Evolutionary conservation across 805 yeast genomes (phyloP).

Genomic region (Ogataea dorogensis): DNA sequence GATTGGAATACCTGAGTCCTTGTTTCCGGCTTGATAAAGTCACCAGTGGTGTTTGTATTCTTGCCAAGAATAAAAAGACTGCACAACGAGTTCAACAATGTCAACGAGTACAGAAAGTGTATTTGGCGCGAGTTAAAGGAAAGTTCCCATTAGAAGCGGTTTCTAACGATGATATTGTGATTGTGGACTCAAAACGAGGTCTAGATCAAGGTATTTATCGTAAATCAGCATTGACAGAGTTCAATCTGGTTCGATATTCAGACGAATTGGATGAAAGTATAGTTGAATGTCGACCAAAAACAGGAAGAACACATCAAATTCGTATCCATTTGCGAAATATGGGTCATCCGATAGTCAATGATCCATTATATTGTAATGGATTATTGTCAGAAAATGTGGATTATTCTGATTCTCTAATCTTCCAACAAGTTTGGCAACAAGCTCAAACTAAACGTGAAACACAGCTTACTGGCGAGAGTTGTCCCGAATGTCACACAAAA

Average conservation of each 20-base stretch:
- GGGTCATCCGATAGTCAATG: conserved; percentile 38
- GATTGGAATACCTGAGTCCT: conserved; percentile 27
- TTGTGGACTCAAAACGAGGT: conserved; percentile 32
- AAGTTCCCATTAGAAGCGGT: conserved; percentile 38
- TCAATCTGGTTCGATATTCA: conserved; percentile 32
- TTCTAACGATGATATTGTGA: conserved; percentile 39
- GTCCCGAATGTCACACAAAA: conserved; percentile 37
- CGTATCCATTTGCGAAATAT: conserved; percentile 52
- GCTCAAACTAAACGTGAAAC: conserved; percentile 17
- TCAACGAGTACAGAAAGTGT: conserved; percentile 38
- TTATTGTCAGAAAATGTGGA: conserved; percentile 12
- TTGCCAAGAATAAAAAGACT: conserved; percentile 39
- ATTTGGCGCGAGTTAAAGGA: conserved; percentile 44
- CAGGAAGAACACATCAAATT: conserved; percentile 59
- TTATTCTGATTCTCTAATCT: conserved; percentile 8
- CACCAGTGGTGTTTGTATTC: conserved; percentile 51
- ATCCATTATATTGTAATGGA: conserved; percentile 31
- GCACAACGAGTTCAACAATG: conserved; percentile 38
- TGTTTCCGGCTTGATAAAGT: conserved; percentile 54
- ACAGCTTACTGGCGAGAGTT: conserved; percentile 26
- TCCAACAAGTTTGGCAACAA: conserved; percentile 11
- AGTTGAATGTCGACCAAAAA: conserved; percentile 47
- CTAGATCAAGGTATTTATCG: conserved; percentile 24
- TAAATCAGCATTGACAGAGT: conserved; percentile 25
- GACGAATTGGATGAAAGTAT: conserved; percentile 37